Percentiles rank a stretch among this genome's conserved stretches.
Evolutionary conservation across 768 basidiomycete species (phyloP).

Genomic region (Kwoniella mangroviensis): DNA sequence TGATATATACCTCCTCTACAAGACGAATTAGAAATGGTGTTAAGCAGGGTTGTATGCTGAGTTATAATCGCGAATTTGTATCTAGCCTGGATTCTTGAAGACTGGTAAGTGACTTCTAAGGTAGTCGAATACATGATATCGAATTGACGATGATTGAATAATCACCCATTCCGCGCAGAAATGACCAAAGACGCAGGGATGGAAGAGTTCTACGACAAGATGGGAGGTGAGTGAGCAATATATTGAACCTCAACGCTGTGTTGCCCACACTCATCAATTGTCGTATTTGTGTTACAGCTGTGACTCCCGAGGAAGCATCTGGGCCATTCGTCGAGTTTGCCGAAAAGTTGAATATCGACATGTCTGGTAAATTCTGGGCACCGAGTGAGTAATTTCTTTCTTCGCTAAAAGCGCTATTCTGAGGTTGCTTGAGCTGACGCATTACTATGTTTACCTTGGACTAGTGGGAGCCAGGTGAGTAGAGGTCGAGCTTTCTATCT

Average conservation of each 20-base stretch:
- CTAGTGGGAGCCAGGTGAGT: slow-evolving; percentile 10
- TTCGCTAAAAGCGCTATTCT: background rate
- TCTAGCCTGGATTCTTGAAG: slow-evolving; percentile 63
- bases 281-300: too few relatives aligned
- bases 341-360: slow-evolving; percentile 54
- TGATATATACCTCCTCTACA: background rate
- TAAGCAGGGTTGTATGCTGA: background rate
- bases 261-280: too few relatives aligned
- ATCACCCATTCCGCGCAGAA: slow-evolving; percentile 21
- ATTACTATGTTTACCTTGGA: background rate
- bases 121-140: too few relatives aligned
- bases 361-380: slow-evolving; percentile 62
- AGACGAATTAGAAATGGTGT: background rate
- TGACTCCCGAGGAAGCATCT: slow-evolving; percentile 62
- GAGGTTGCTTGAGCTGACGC: background rate
- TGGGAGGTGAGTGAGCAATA: slow-evolving; percentile 58
- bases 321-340: slow-evolving; percentile 60
- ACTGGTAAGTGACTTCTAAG: slow-evolving; percentile 54
- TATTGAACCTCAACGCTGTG: too few relatives aligned
- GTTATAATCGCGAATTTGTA: background rate
- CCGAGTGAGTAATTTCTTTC: slow-evolving; percentile 53
- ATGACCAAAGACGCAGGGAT: slow-evolving; percentile 62
- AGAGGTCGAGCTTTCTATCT: too few relatives aligned
- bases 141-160: background rate
- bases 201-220: slow-evolving; percentile 61